phyloP scores from a whole-genome alignment of 495 filamentous ascomycete genomes.

The Penicillium malachiteum region DNA sequence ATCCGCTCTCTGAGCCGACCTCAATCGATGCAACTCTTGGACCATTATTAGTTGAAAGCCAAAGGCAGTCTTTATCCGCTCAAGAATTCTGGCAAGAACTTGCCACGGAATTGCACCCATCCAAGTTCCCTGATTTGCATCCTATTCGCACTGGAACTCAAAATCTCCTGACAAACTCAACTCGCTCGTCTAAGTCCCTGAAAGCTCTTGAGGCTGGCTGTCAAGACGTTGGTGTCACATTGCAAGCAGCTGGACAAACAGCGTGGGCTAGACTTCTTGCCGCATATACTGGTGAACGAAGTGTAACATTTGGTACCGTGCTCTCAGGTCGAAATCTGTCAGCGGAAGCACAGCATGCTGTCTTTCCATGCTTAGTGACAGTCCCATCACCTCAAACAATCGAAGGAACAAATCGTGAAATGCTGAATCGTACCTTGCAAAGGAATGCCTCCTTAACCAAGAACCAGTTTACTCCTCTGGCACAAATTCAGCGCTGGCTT shows the following conservation, averaged over 20 bases:
- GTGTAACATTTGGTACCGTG: conserved; percentile 69
- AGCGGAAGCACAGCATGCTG: conserved; percentile 47
- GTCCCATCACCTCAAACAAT: conserved; percentile 61
- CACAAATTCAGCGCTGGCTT: conserved; percentile 65
- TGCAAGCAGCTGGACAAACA: conserved; percentile 71
- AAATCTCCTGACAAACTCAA: conserved; percentile 36
- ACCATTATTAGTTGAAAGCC: conserved; percentile 49
- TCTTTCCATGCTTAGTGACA: conserved; percentile 74
- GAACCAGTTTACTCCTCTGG: conserved; percentile 68
- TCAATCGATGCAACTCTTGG: conserved; percentile 44
- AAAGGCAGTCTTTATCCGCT: conserved; percentile 28
- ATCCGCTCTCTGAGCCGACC: conserved; percentile 11
- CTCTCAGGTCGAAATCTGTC: conserved; percentile 65
- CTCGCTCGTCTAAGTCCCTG: conserved; percentile 35
- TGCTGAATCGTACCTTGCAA: conserved; percentile 57
- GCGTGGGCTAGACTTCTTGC: conserved; percentile 71
- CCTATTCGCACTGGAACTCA: conserved; percentile 50
- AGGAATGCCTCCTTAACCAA: conserved; percentile 60
- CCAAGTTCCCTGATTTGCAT: conserved; percentile 67
- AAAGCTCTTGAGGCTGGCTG: conserved; percentile 52
- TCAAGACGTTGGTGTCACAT: conserved; percentile 53
- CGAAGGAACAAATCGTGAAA: conserved; percentile 46
- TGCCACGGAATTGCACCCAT: conserved; percentile 51
- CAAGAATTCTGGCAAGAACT: conserved; percentile 62
- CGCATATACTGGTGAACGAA: conserved; percentile 67